Evolutionary conservation across 2,329 filamentous ascomycete genomes (phyloP), one percentile per base, ranked within the genome.

Genomic region (Fusarium setosum): DNA sequence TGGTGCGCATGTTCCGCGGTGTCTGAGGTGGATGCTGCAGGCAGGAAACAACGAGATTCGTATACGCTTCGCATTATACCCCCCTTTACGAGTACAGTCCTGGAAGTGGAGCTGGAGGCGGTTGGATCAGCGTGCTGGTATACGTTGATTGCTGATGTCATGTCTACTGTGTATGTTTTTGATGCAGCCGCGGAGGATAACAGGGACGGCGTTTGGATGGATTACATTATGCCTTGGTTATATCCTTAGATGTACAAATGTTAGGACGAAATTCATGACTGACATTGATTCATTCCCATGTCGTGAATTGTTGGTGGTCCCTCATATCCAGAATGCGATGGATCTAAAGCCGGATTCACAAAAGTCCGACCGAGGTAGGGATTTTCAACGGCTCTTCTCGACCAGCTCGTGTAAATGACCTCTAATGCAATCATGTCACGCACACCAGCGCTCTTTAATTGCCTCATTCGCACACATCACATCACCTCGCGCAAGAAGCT

Each of bases 1-100:
- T 98, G 70, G 90, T 95, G 57, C 86, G 94, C 72, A 86, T 96
- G 87, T 95, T 97, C 78, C 88, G 93, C 65, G 88, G 88, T 69
- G 88, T 91, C 57, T 90, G 81, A 71, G 40, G 18, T 24, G 20
- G 44, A 34, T 31, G 35, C 48, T 37, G 23, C 31, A 49, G 38
- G 50, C 35, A 48, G 35, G 54, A 50, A 60, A 53, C 52, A 31
- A 44, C 45, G 59, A 54, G 52, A 47, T 61, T 52, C 47, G 40
- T 31, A 53, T 58, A 56, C 44, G 49, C 59, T 70, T 71, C 59
- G 31, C 54, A 58, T 67, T 71, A 73, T 73, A 73, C 71, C 71
- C 42, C n/a, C 70, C 61, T 68, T 72, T 61, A 72, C 59, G 69
- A 70, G 53, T 47, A 45, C 13, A 56, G 47, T 58, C 56, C 32